phyloP scores from a whole-genome alignment of 2,329 filamentous ascomycete genomes.

The Colletotrichum somersetense region DNA sequence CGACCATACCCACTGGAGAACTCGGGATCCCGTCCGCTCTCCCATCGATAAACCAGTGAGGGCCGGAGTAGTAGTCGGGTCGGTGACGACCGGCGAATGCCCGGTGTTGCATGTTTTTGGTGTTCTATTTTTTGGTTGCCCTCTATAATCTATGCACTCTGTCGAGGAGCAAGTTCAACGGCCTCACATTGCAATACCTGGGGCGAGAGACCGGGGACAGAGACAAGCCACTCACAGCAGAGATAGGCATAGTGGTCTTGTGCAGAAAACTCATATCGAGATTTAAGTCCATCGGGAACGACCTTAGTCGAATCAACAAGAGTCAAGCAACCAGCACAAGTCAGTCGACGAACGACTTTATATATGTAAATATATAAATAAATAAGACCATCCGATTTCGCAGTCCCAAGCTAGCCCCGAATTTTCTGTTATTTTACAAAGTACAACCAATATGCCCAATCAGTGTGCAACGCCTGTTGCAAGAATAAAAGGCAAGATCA shows the following conservation, averaged over 20 bases:
- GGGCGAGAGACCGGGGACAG: background rate
- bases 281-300: background rate
- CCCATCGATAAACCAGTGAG: background rate
- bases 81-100: conserved; percentile 14
- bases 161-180: background rate
- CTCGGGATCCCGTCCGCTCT: too few relatives aligned
- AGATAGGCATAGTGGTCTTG: background rate
- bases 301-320: background rate
- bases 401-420: conserved; percentile 27
- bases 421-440: conserved; percentile 39
- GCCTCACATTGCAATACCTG: background rate
- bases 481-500: background rate
- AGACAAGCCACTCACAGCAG: background rate
- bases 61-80: conserved; percentile 11
- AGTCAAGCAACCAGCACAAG: background rate
- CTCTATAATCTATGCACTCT: background rate
- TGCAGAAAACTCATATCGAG: too few relatives aligned
- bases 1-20: too few relatives aligned
- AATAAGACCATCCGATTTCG: conserved; percentile 11
- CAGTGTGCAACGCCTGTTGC: conserved; percentile 22
- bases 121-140: background rate
- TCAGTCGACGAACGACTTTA: background rate
- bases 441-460: conserved; percentile 27
- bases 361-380: background rate
- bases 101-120: background rate